Evolutionary conservation across 345 rosid species (phyloP), one percentile per base, ranked within the genome.

Genomic region (Rhodamnia argentea): DNA sequence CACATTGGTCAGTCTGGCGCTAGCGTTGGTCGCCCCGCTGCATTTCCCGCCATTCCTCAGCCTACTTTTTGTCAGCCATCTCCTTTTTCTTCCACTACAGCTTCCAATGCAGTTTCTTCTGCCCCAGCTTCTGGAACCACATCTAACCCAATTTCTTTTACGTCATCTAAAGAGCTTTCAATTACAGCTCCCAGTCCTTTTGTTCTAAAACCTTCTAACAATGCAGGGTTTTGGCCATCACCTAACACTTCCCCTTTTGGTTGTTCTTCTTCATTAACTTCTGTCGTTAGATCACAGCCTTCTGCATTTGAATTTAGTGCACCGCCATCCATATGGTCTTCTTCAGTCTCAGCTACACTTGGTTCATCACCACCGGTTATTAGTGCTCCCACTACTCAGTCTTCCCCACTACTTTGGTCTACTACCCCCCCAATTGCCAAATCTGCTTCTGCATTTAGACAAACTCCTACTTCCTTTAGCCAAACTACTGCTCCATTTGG

Each of bases 321-420:
- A 82, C 87, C 95, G 85, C 50, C 93, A 5, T 88, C 92, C 26
- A 85, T 88, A 83, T 91, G 93, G 90, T 84, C 90, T 84, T 37
- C 95, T 85, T 86, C 94, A 76, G 90, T 90, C 88, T 60, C 92
- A 74, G 84, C 95, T 62, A 84, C 91, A 42, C 93, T 95, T 88
- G 92, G 92, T 85, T 88, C 98, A 81, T 86, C 95, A 40, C 85
- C 99, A 83, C 91, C 95, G 82, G 86, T 91, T 83, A 92, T 94
- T 88, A 83, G 85, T 86, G 87, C 94, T 75, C 84, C 91, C 82
- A 89, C 90, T 84, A 93, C 91, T 56, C 99, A 93, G 87, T 78
- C 96, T 44, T 85, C 96, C 86, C 89, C 92, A 13, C 86, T 93
- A 85, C 95, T 93, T 87, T 88, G 84, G 85, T 86, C 98, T 47